Base-by-base conservation (phyloP, 2,329 filamentous ascomycete species). In the Chrysoporthe puriensis region DNA sequence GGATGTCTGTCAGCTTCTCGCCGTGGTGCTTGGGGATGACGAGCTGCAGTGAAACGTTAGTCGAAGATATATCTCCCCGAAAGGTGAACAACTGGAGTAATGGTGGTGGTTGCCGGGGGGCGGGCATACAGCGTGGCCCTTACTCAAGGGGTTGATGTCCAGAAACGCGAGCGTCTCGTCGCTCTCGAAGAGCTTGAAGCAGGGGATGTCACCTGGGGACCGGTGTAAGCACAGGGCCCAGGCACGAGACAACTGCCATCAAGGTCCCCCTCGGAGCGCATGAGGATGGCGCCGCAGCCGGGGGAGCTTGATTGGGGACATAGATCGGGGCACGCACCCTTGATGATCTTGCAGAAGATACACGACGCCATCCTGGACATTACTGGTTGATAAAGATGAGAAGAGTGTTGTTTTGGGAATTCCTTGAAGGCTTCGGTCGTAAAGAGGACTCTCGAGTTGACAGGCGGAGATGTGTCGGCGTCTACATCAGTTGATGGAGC, bases 311-410 rank as follows among this genome's bases (percentile, higher is more conserved):
- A 63, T 26, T 56, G 62, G 9, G 36, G 26, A 18, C 2, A 26
- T 13, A 44, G 6, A 43, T 40, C 40, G 36, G 34, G 26, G 42
- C 56, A 72, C 76, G 69, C 76, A 85, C 95, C 95, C 87, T 97
- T 96, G 84, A 99, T 91, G 78, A 99, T 98, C 80, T 93, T 97
- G 86, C 96, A 99, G 84, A 99, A 99, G 77, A 98, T 93, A 79
- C 96, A 99, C 71, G 90, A 84, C 64, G 90, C 85, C 83, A 88
- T 86, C 69, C 73, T 82, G 68, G 72, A 77, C 74, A 78, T 78
- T 65, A 62, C 40, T 42, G 7, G 6, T 26, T 26, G 3, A 26
- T 8, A 7, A 16, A 21, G 40, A 7, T 18, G 11, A 26, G 40
- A 40, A 54, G 14, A 36, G 34, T 42, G 5, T 13, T 18, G 46